Evolutionary conservation across 2,329 filamentous ascomycete genomes (phyloP).

Genomic region (Aspergillus terreus): DNA sequence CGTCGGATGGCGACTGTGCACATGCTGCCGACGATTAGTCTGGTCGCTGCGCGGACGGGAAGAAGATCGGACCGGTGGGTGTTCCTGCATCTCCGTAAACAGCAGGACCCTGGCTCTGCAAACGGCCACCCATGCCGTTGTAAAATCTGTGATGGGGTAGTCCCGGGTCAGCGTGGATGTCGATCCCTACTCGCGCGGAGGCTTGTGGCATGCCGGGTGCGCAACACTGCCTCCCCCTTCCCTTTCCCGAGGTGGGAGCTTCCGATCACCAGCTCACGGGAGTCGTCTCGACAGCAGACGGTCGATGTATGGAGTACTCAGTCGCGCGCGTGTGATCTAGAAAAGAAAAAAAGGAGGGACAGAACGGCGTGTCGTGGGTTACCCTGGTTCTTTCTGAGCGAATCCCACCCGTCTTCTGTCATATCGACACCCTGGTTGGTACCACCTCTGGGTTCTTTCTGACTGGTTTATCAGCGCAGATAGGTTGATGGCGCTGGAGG

Average conservation of each 20-base stretch:
- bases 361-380: background rate
- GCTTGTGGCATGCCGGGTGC: constrained; percentile 14
- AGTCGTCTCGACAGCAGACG: background rate
- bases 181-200: constrained; percentile 14
- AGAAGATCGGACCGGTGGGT: background rate
- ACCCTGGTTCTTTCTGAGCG: background rate
- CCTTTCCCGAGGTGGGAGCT: constrained; percentile 10
- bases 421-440: background rate
- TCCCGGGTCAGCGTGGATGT: constrained; percentile 5
- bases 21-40: background rate
- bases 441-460: background rate
- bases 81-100: background rate
- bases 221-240: constrained; percentile 19
- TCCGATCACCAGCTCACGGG: background rate
- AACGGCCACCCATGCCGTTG: constrained; percentile 9
- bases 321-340: background rate
- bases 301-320: background rate
- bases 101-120: constrained; percentile 8
- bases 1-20: background rate
- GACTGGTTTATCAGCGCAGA: background rate
- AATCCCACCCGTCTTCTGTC: no score
- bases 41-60: background rate
- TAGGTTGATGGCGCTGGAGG: background rate
- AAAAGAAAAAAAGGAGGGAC: background rate
- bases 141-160: background rate